Evolutionary conservation across 768 basidiomycete species (phyloP).

Genomic region (Mycena indigotica): DNA sequence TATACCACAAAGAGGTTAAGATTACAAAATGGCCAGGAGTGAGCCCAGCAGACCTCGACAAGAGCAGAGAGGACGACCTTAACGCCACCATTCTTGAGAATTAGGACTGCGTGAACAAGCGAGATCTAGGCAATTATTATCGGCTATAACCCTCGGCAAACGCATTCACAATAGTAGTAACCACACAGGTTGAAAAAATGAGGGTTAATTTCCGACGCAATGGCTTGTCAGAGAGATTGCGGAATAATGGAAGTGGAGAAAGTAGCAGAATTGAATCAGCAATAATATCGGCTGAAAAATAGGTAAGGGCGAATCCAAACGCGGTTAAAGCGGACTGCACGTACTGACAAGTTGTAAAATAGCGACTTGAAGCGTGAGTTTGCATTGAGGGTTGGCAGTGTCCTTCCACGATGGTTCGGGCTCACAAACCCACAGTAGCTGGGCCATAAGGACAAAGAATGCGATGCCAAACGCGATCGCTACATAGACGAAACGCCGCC

Average conservation of each 20-base stretch:
- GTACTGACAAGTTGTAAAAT: constrained; percentile 55
- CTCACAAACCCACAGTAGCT: constrained; percentile 49
- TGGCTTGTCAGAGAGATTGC: constrained; percentile 39
- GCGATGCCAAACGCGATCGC: constrained; percentile 35
- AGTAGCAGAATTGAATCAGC: constrained; percentile 49
- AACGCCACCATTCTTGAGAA: constrained; percentile 33
- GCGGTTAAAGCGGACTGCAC: constrained; percentile 23
- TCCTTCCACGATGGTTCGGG: constrained; percentile 43
- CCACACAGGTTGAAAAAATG: constrained; percentile 57
- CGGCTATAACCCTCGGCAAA: too few relatives aligned
- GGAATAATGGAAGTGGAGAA: constrained; percentile 48
- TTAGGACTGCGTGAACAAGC: constrained; percentile 48
- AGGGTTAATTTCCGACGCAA: constrained; percentile 46
- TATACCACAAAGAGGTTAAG: constrained; percentile 8
- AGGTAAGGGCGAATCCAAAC: background rate
- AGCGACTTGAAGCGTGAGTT: constrained; percentile 48
- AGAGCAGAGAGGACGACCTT: constrained; percentile 41
- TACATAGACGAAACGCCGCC: constrained; percentile 31
- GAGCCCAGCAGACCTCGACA: constrained; percentile 39
- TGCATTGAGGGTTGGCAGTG: constrained; percentile 39
- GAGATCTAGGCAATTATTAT: constrained; percentile 33
- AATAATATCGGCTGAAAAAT: constrained; percentile 46
- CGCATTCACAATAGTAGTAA: constrained; percentile 44
- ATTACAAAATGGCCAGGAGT: background rate
- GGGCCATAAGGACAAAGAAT: constrained; percentile 40